phyloP scores from a whole-genome alignment of 805 yeast species.

The Yamadazyma phyllophila region DNA sequence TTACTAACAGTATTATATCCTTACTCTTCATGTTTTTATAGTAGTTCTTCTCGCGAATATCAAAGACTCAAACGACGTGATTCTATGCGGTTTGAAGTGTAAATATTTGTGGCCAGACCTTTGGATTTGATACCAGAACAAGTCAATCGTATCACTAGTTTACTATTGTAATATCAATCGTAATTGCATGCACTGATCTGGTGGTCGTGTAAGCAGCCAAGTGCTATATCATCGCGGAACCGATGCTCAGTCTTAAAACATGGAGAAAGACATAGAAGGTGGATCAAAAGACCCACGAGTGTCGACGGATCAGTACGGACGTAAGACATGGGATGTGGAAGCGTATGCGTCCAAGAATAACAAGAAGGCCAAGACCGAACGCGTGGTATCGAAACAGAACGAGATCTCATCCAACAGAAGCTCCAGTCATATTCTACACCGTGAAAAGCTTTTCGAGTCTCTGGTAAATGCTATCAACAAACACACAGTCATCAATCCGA shows the following conservation, averaged over 20 bases:
- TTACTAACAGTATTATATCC: background rate
- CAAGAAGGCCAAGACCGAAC: slow-evolving; percentile 16
- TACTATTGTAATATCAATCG: too few relatives aligned
- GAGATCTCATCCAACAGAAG: slow-evolving; percentile 10
- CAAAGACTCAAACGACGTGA: too few relatives aligned
- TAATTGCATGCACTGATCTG: too few relatives aligned
- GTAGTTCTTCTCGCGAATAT: too few relatives aligned
- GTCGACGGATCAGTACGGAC: slow-evolving; percentile 49
- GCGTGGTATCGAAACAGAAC: background rate
- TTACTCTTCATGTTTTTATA: background rate
- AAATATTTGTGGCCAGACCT: too few relatives aligned
- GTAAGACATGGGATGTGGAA: slow-evolving; percentile 72
- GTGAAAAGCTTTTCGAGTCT: slow-evolving; percentile 29
- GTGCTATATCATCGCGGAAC: too few relatives aligned
- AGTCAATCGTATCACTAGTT: too few relatives aligned
- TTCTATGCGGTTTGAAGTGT: too few relatives aligned
- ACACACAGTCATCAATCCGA: slow-evolving; percentile 30
- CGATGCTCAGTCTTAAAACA: background rate
- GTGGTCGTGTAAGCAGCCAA: too few relatives aligned
- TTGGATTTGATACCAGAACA: too few relatives aligned
- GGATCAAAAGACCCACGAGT: background rate
- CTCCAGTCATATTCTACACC: slow-evolving; percentile 23
- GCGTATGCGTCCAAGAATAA: slow-evolving; percentile 53
- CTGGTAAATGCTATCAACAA: slow-evolving; percentile 33
- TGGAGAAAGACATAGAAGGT: background rate